These are phyloP conservation scores for Cryptosporidium andersoni DNA, from an alignment of 169 alveolate species.

Conservation along the genomic window DNA sequence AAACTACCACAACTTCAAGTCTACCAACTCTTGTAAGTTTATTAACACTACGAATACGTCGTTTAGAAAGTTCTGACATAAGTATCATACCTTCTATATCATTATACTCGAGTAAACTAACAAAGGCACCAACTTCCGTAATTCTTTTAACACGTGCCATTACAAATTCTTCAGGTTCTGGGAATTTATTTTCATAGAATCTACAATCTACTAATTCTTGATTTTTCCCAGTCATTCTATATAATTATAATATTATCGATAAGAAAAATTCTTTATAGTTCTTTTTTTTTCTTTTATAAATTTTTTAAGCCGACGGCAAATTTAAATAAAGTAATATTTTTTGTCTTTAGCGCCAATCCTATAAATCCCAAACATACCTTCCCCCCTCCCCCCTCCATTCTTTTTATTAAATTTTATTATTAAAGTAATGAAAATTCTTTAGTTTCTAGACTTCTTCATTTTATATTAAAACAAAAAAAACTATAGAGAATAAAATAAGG, in stretches of 20 bases:
- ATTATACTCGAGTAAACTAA: constrained; percentile 95
- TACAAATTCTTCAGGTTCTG: constrained; percentile 91
- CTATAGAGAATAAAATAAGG: too few relatives aligned
- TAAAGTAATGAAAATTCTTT: too few relatives aligned
- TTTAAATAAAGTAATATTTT: neutral
- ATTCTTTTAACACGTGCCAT: constrained; percentile 93
- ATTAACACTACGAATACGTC: constrained; percentile 90
- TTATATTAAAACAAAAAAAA: too few relatives aligned
- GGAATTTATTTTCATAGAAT: constrained; percentile 91
- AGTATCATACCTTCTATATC: constrained; percentile 94
- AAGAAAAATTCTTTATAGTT: neutral
- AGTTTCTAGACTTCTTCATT: too few relatives aligned
- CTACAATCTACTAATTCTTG: constrained; percentile 88
- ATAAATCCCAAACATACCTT: neutral
- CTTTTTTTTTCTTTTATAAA: neutral
- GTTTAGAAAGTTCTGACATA: constrained; percentile 93
- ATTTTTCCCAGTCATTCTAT: constrained; percentile 59
- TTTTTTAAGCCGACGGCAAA: neutral
- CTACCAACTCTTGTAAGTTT: constrained; percentile 87
- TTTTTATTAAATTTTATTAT: too few relatives aligned
- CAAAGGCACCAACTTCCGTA: constrained; percentile 96
- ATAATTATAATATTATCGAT: neutral
- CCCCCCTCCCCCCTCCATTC: too few relatives aligned
- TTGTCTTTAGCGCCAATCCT: constrained; percentile 67
- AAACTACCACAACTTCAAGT: constrained; percentile 94